A percentile compares a stretch with the other conserved stretches of the same genome.
These are phyloP conservation scores for Colletotrichum caudatum DNA, from an alignment of 2,329 filamentous ascomycete genomes.

Conservation along the genomic window DNA sequence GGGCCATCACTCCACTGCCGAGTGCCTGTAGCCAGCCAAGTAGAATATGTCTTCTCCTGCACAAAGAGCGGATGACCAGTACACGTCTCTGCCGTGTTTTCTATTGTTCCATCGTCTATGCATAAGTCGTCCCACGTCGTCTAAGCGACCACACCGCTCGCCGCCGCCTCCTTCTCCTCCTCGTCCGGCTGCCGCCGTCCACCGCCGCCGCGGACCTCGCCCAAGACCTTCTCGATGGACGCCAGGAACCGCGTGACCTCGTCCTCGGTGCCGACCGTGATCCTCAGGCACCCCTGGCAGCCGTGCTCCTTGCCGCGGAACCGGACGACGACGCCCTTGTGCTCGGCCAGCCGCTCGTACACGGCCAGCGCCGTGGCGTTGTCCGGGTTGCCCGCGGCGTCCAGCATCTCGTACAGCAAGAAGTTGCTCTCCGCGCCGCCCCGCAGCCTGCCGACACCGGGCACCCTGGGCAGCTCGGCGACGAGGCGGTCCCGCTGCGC, in stretches of 20 bases:
- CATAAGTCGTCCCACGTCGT: constrained; percentile 23
- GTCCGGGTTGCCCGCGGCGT: constrained; percentile 78
- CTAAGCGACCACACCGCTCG: constrained; percentile 54
- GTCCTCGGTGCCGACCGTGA: constrained; percentile 90
- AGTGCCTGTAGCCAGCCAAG: background rate
- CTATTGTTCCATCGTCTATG: constrained; percentile 29
- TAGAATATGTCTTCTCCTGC: background rate
- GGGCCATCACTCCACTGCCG: background rate
- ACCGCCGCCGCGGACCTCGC: constrained; percentile 55
- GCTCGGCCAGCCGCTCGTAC: constrained; percentile 88
- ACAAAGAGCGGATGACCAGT: background rate
- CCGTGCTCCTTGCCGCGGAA: constrained; percentile 94
- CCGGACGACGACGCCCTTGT: constrained; percentile 88
- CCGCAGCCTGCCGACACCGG: constrained; percentile 82
- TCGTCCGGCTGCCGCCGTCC: constrained; percentile 47
- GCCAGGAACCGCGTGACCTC: constrained; percentile 85
- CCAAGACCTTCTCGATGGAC: constrained; percentile 68
- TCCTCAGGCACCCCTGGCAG: constrained; percentile 87
- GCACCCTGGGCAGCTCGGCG: constrained; percentile 76
- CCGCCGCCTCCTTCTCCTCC: constrained; percentile 52
- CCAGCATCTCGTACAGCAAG: constrained; percentile 87
- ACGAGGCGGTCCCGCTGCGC: constrained; percentile 83
- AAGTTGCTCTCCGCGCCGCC: constrained; percentile 91
- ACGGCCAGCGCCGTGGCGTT: constrained; percentile 82
- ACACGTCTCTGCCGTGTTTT: background rate